A percentile compares a stretch with the other conserved stretches of the same genome.
phyloP scores from a whole-genome alignment of 2,329 filamentous ascomycete species.

The Teratosphaeria epicoccoides region DNA sequence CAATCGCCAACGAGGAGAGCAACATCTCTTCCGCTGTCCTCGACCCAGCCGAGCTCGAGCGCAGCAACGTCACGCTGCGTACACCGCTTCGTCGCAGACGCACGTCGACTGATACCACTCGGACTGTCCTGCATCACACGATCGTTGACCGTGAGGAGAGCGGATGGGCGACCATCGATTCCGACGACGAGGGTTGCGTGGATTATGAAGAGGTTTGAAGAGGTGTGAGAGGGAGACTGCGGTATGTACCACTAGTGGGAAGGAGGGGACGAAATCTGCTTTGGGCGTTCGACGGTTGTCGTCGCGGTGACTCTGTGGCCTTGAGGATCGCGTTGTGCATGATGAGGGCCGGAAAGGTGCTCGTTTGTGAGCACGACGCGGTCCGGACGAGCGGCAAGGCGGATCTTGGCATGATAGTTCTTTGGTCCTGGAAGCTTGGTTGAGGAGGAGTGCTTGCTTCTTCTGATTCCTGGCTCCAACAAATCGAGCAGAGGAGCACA shows the following conservation, averaged over 20 bases:
- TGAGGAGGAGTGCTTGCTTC: too few relatives aligned
- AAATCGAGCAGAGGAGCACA: background rate
- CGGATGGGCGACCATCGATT: background rate
- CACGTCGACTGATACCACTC: background rate
- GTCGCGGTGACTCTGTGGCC: too few relatives aligned
- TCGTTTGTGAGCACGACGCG: too few relatives aligned
- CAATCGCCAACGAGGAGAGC: background rate
- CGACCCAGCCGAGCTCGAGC: background rate
- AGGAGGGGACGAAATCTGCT: background rate
- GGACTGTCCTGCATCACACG: background rate
- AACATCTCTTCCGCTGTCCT: background rate
- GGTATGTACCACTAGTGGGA: background rate
- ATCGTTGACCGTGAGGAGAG: background rate
- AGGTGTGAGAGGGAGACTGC: background rate
- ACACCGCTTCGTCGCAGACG: background rate
- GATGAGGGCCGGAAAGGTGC: too few relatives aligned
- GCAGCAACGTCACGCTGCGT: background rate
- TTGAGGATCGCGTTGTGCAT: too few relatives aligned
- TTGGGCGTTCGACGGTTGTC: background rate
- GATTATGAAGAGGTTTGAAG: background rate
- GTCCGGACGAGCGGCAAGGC: too few relatives aligned
- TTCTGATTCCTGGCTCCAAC: too few relatives aligned
- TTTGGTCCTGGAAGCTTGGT: too few relatives aligned
- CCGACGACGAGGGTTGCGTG: background rate
- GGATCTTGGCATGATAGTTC: too few relatives aligned